A percentile compares a stretch with the other conserved stretches of the same genome.
phyloP scores from a whole-genome alignment of 208 protist species.

The Crithidia acanthocephali region DNA sequence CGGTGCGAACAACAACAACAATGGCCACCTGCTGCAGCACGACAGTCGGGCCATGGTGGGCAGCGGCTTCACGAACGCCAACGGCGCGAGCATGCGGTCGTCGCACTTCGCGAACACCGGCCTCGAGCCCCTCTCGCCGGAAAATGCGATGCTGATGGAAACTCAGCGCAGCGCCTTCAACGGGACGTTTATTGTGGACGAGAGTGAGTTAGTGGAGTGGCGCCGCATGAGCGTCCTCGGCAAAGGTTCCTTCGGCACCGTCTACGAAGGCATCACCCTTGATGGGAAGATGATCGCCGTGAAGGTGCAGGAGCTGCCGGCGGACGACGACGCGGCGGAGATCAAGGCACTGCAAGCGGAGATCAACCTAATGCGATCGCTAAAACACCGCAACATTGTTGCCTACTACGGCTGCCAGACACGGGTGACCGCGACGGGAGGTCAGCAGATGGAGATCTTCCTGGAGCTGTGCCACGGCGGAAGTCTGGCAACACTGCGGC shows the following conservation, averaged over 20 bases:
- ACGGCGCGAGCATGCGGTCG: neutral
- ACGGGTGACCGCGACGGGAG: slow-evolving; percentile 41
- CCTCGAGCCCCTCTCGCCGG: slow-evolving; percentile 3
- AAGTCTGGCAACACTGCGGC: slow-evolving; percentile 59
- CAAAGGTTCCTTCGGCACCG: slow-evolving; percentile 86
- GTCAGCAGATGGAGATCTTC: slow-evolving; percentile 88
- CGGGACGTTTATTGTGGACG: slow-evolving; percentile 46
- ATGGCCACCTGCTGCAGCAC: neutral
- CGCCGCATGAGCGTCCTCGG: slow-evolving; percentile 79
- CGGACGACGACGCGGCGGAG: slow-evolving; percentile 57
- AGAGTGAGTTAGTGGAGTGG: slow-evolving; percentile 70
- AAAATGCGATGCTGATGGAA: slow-evolving; percentile 39
- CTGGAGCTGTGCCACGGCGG: slow-evolving; percentile 90
- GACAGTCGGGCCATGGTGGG: neutral
- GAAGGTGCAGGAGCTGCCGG: slow-evolving; percentile 87
- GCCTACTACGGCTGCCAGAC: slow-evolving; percentile 91
- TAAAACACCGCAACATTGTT: slow-evolving; percentile 90
- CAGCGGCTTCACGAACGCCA: slow-evolving; percentile 1
- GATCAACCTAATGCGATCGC: slow-evolving; percentile 86
- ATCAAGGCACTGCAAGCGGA: slow-evolving; percentile 66
- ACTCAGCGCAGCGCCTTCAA: slow-evolving; percentile 31
- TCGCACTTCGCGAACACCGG: neutral
- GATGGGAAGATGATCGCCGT: slow-evolving; percentile 88
- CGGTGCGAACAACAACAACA: neutral
- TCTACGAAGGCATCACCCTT: slow-evolving; percentile 89